Conservation (phyloP, 441 rosid genomes). For the Croton setiger region DNA sequence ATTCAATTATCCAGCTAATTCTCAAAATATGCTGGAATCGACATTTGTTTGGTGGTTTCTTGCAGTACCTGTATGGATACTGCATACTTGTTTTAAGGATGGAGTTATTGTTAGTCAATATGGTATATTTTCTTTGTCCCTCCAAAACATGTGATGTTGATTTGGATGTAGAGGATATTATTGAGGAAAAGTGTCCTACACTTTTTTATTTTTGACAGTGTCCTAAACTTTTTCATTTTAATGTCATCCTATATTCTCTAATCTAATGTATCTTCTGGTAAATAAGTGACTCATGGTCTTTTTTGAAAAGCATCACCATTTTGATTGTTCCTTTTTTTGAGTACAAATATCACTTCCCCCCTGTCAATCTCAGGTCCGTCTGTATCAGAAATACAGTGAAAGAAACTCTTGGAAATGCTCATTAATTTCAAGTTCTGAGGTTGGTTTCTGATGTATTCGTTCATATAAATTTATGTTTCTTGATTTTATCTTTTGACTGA, state of each 20-base stretch:
- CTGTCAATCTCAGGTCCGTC: slow-evolving; percentile 48
- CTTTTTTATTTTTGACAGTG: not conserved
- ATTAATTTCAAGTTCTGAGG: slow-evolving; percentile 76
- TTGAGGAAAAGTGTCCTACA: slow-evolving; percentile 1
- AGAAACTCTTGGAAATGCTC: slow-evolving; percentile 72
- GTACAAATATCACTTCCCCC: slow-evolving; percentile 9
- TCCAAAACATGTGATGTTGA: no score
- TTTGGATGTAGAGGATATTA: not conserved
- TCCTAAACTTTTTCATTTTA: not conserved
- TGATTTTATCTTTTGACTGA: slow-evolving; percentile 18
- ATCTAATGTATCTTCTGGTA: not conserved
- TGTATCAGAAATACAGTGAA: slow-evolving; percentile 89
- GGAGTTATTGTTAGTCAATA: no score
- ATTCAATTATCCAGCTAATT: slow-evolving; percentile 4
- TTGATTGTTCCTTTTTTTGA: not conserved
- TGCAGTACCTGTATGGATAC: not conserved
- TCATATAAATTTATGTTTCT: not conserved
- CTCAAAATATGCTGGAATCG: not conserved
- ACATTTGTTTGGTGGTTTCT: not conserved
- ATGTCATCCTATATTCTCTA: not conserved
- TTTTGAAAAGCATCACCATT: slow-evolving; percentile 10
- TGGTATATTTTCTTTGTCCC: no score
- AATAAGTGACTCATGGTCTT: slow-evolving; percentile 5
- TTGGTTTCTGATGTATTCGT: slow-evolving; percentile 24
- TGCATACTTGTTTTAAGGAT: not conserved